Conservation (phyloP, 768 basidiomycete genomes). For the Wakefieldia striispora region DNA sequence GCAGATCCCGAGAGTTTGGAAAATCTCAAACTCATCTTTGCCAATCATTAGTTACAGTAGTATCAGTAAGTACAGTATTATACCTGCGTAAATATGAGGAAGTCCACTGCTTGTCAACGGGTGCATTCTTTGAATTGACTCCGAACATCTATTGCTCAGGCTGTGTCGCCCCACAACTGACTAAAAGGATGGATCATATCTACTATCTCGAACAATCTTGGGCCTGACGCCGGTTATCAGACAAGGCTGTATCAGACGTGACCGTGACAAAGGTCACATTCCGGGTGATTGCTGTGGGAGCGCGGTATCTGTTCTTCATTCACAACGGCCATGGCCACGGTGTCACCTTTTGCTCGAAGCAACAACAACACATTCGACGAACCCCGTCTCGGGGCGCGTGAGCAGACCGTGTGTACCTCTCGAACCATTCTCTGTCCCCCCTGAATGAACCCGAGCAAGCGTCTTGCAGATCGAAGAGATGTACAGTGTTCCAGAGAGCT, state of each 20-base stretch:
- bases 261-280: constrained; percentile 25
- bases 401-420: constrained; percentile 50
- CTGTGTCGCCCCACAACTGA: too few relatives aligned
- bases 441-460: constrained; percentile 36
- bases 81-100: too few relatives aligned
- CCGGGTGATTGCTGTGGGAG: constrained; percentile 17
- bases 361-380: constrained; percentile 55
- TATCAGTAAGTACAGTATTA: too few relatives aligned
- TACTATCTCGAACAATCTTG: too few relatives aligned
- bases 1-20: constrained; percentile 71
- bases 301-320: constrained; percentile 14
- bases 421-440: constrained; percentile 6
- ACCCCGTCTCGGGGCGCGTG: constrained; percentile 44
- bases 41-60: constrained; percentile 14
- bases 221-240: too few relatives aligned
- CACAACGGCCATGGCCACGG: constrained; percentile 31
- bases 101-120: too few relatives aligned
- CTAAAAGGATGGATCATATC: too few relatives aligned
- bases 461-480: constrained; percentile 86
- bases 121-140: too few relatives aligned
- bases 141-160: too few relatives aligned
- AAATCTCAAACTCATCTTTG: constrained; percentile 56
- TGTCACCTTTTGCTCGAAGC: constrained; percentile 64
- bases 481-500: constrained; percentile 97
- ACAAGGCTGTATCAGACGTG: too few relatives aligned